Evolutionary conservation across 1,284 basidiomycete species (phyloP).

Genomic region (Singerocomus inundabilis): DNA sequence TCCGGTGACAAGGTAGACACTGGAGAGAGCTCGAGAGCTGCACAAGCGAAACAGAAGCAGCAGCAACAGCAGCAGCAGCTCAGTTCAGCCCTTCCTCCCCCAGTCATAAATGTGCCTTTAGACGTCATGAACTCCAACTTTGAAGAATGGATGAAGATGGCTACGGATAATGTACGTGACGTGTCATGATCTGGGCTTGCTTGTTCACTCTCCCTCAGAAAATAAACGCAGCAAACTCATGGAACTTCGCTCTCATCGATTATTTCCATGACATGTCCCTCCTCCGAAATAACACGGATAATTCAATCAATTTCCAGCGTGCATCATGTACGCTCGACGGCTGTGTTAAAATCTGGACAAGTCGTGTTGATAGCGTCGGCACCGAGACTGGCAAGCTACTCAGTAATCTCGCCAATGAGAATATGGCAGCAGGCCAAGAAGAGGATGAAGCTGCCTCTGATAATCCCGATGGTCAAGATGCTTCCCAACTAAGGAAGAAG

Average conservation of each 20-base stretch:
- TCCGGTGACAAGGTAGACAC: conserved; percentile 40
- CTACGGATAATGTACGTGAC: conserved; percentile 89
- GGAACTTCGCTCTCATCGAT: conserved; percentile 98
- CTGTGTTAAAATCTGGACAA: conserved; percentile 99
- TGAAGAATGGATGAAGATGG: conserved; percentile 99
- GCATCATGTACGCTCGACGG: conserved; percentile 97
- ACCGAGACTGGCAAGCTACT: conserved; percentile 96
- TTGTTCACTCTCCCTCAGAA: conserved; percentile 58
- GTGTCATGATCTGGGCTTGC: background rate
- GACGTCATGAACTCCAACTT: conserved; percentile 88
- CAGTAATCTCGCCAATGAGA: conserved; percentile 82
- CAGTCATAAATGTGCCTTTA: conserved; percentile 58
- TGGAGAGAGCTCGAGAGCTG: conserved; percentile 41
- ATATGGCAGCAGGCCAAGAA: conserved; percentile 53
- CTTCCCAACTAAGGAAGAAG: conserved; percentile 57
- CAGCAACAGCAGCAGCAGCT: conserved; percentile 63
- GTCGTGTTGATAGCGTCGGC: conserved; percentile 94
- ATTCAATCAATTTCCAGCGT: conserved; percentile 98
- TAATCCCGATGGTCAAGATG: conserved; percentile 58
- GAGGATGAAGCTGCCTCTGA: conserved; percentile 63
- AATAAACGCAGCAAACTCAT: conserved; percentile 98
- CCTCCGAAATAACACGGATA: conserved; percentile 87
- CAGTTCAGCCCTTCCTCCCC: conserved; percentile 56
- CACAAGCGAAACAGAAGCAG: conserved; percentile 45
- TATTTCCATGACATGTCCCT: conserved; percentile 99